Conservation (phyloP, 768 basidiomycete genomes). For the Calvatia gigantea region DNA sequence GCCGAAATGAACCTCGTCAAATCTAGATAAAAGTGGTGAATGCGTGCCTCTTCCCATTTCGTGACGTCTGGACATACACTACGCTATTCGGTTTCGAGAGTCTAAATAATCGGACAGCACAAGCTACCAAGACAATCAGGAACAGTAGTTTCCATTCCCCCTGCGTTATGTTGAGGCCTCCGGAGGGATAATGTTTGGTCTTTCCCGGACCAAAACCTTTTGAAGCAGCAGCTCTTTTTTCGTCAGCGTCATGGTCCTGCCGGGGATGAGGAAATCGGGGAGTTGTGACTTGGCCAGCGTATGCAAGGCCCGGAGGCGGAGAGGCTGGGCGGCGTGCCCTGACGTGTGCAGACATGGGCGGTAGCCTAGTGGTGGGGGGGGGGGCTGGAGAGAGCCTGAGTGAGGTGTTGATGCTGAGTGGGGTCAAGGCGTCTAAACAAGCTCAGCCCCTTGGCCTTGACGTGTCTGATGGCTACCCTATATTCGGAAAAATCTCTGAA, state of each 20-base stretch:
- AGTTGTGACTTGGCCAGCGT: slow-evolving; percentile 29
- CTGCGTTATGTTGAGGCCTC: slow-evolving; percentile 60
- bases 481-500: not conserved
- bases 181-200: slow-evolving; percentile 42
- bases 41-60: slow-evolving; percentile 7
- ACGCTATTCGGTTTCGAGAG: slow-evolving; percentile 87
- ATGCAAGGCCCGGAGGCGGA: slow-evolving; percentile 44
- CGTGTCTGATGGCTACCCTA: slow-evolving; percentile 3
- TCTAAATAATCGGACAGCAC: slow-evolving; percentile 80
- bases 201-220: slow-evolving; percentile 55
- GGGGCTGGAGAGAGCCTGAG: not conserved
- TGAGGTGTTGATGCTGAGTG: not conserved
- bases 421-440: not conserved
- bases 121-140: slow-evolving; percentile 63
- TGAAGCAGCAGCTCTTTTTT: slow-evolving; percentile 65
- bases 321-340: slow-evolving; percentile 69
- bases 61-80: slow-evolving; percentile 59
- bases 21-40: slow-evolving; percentile 43
- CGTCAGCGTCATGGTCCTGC: slow-evolving; percentile 73
- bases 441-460: not conserved
- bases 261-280: slow-evolving; percentile 62
- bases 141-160: slow-evolving; percentile 79
- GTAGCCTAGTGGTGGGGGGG: not conserved
- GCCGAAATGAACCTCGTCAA: slow-evolving; percentile 98
- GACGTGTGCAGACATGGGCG: slow-evolving; percentile 30